Evolutionary conservation across 768 basidiomycete genomes (phyloP).

Genomic region (Naganishia antarctica): DNA sequence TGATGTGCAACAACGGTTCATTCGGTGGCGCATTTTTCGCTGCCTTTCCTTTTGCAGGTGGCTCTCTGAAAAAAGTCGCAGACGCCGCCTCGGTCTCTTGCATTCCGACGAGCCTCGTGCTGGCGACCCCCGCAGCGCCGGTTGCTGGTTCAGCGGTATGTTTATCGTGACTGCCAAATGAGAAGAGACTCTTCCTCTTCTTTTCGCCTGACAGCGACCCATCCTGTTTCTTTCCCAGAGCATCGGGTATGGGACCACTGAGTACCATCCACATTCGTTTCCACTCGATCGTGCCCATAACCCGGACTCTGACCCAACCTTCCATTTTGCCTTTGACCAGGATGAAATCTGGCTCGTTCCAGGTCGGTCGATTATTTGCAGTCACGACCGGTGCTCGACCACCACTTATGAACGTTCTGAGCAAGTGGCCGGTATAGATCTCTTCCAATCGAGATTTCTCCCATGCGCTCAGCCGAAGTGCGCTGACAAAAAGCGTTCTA

Average conservation of each 20-base stretch:
- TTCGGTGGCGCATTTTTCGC: constrained; percentile 49
- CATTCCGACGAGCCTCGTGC: constrained; percentile 12
- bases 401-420: constrained; percentile 65
- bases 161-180: constrained; percentile 38
- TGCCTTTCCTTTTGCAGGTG: constrained; percentile 63
- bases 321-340: constrained; percentile 72
- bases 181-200: constrained; percentile 58
- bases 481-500: constrained; percentile 83
- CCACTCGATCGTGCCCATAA: constrained; percentile 98
- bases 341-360: constrained; percentile 59
- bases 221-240: constrained; percentile 29
- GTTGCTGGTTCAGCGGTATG: constrained; percentile 26
- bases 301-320: constrained; percentile 81
- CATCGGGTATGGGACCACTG: background rate
- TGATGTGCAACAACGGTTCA: constrained; percentile 63
- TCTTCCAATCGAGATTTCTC: constrained; percentile 93
- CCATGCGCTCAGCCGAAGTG: constrained; percentile 83
- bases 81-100: constrained; percentile 16
- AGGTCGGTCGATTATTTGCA: constrained; percentile 35
- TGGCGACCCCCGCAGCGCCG: constrained; percentile 18
- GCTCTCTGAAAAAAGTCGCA: constrained; percentile 23
- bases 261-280: constrained; percentile 82
- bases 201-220: constrained; percentile 50
- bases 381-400: constrained; percentile 40
- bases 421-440: constrained; percentile 91